Evolutionary conservation across 2,329 filamentous ascomycete species (phyloP).

Genomic region (Diaporthe velutina): DNA sequence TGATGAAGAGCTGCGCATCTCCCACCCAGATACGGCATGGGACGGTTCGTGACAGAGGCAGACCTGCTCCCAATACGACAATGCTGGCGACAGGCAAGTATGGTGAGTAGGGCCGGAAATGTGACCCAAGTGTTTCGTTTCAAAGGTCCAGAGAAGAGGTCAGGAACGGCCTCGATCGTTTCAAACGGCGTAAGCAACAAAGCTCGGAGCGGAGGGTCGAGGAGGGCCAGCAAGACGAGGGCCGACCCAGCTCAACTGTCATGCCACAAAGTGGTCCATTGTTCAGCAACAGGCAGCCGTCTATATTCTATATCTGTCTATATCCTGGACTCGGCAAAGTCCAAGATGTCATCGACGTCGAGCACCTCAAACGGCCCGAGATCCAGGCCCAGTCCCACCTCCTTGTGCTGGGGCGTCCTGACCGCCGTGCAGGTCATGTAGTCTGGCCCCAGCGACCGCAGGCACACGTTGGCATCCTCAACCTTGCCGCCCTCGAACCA

Average conservation of each 20-base stretch:
- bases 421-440: constrained; percentile 69
- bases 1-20: neutral
- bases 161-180: constrained; percentile 2
- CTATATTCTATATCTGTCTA: constrained; percentile 15
- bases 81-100: neutral
- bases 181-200: constrained; percentile 9
- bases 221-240: neutral
- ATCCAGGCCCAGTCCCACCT: constrained; percentile 54
- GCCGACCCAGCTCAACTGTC: neutral
- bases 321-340: constrained; percentile 55
- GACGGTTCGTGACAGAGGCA: neutral
- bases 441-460: constrained; percentile 59
- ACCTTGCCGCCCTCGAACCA: constrained; percentile 54
- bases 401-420: constrained; percentile 53
- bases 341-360: constrained; percentile 59
- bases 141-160: neutral
- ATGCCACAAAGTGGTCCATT: neutral
- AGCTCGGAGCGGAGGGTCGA: neutral
- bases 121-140: constrained; percentile 1
- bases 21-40: neutral
- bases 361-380: constrained; percentile 58
- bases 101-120: neutral
- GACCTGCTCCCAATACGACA: neutral
- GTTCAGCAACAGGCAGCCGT: neutral
- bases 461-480: constrained; percentile 56